Evolutionary conservation across 805 yeast genomes (phyloP), one percentile per base, ranked within the genome.

Genomic region (Sugiyamaella smithiae): DNA sequence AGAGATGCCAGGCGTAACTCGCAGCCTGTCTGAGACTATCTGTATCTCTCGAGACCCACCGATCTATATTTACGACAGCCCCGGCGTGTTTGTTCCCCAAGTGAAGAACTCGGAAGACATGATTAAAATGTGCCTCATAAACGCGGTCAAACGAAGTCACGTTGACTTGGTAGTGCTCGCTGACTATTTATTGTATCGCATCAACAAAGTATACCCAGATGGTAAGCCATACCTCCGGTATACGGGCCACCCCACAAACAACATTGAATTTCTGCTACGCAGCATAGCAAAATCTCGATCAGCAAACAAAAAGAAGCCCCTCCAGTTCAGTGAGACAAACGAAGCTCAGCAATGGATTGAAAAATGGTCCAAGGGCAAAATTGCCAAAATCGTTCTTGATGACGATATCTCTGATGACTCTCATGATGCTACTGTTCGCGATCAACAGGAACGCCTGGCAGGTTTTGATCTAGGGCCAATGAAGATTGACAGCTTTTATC

Each of bases 1-100:
- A 0, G 84, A 85, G 8, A 81, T 78, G 54, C 97, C 98, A 1
- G 99, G 99, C 16, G 88, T 91, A 4, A 93, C 99, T 0, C 70
- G 88, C 46, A 75, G 76, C 24, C 81, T 95, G 0, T 82, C 91
- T 46, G 91, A 85, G 53, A 73, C 84, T 46, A 86, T 93, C 31
- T 69, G 83, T 47, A 72, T 93, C 11, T 68, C 75, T 37, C 66
- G 70, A 8, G 73, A 73, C 24, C 90, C 93, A 0, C 81, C 79
- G 28, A 75, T 91, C 2, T 74, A 80, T 50, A 70, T 90, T 5
- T 80, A 85, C 57, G 99, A 93, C 63, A 86, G 97, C 0, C 99
- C 99, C 0, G 99, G 99, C 1, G 90, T 93, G 3, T 80, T 88
- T 49, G 66, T 88, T 9, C 98, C 99, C 0, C 78, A 80, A 17